Evolutionary conservation across 2,329 filamentous ascomycete genomes (phyloP), one percentile per base, ranked within the genome.

Genomic region (Fonsecaea pedrosoi): DNA sequence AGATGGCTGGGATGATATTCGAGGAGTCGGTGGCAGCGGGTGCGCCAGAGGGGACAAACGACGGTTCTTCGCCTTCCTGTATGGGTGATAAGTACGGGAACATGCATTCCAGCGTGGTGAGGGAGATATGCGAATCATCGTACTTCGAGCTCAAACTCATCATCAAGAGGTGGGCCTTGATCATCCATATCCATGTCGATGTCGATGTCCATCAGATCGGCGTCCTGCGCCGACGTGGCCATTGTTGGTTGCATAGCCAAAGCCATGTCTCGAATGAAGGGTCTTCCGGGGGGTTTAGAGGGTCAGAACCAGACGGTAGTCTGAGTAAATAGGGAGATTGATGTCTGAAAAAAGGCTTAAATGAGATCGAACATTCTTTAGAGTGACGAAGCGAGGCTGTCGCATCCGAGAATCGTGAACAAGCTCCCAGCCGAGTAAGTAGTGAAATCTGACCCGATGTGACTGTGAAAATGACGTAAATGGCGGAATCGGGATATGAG

Each of bases 51-150:
- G 72, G 72, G 25, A 68, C 64, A 64, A 73, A 73, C 30, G 68
- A 69, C 57, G 70, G 68, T 64, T 72, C 71, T 69, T 72, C 71
- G 64, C 71, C 72, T 72, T 73, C 72, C 72, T 73, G 64, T 68
- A 53, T 65, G 21, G 48, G 18, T 54, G 59, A n/a, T 54, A 50
- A 58, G 45, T 69, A 66, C 66, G 32, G 65, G 66, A 50, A 53
- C 65, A 50, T 15, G 50, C 12, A 9, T 50, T 50, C 45, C 21
- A 25, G 45, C 45, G 25, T 10, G 45, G 45, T 50, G 58, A 54
- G 18, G 50, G 18, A 55, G 25, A 38, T 48, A 54, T 18, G 9
- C 25, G 25, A 48, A 45, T n/a, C 18, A 57, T 50, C 65, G 67
- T 72, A 73, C 72, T 72, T 72, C 70, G 45, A 73, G 71, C 50